Percentiles rank a stretch among this genome's conserved stretches.
Conservation (phyloP, 352 stramenopile species). For the Phytophthora citrophthora region DNA sequence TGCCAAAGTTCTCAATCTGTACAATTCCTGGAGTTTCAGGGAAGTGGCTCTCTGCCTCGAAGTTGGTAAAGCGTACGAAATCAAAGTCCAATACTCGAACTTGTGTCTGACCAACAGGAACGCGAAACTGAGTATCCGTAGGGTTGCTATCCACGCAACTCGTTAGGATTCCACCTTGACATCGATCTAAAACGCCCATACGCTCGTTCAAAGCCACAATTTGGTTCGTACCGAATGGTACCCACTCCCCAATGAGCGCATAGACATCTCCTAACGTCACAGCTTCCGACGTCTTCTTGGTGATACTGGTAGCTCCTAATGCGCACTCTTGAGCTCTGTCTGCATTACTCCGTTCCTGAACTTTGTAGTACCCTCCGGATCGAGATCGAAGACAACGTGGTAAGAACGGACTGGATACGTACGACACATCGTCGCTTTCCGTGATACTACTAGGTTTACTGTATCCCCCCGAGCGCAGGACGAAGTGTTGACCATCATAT, state of each 20-base stretch:
- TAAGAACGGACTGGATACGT: constrained; percentile 97
- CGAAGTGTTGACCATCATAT: constrained; percentile 82
- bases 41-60: constrained; percentile 98
- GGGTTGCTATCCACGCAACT: constrained; percentile 90
- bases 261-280: constrained; percentile 96
- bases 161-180: constrained; percentile 97
- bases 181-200: constrained; percentile 95
- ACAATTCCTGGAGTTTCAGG: constrained; percentile 94
- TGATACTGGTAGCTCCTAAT: constrained; percentile 81
- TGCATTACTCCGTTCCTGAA: constrained; percentile 93
- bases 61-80: constrained; percentile 98
- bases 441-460: constrained; percentile 92
- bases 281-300: constrained; percentile 92
- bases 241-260: constrained; percentile 97
- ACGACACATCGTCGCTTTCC: constrained; percentile 97
- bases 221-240: constrained; percentile 98
- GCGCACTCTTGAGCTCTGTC: constrained; percentile 91
- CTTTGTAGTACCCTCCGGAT: constrained; percentile 60
- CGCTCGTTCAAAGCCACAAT: constrained; percentile 98
- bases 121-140: constrained; percentile 84
- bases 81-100: constrained; percentile 98
- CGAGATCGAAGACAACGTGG: constrained; percentile 94
- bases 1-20: constrained; percentile 97
- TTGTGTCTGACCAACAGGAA: constrained; percentile 92
- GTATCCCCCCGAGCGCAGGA: constrained; percentile 85